Conservation (phyloP, 2,329 filamentous ascomycete genomes). For the Hypoxylon sp. region DNA sequence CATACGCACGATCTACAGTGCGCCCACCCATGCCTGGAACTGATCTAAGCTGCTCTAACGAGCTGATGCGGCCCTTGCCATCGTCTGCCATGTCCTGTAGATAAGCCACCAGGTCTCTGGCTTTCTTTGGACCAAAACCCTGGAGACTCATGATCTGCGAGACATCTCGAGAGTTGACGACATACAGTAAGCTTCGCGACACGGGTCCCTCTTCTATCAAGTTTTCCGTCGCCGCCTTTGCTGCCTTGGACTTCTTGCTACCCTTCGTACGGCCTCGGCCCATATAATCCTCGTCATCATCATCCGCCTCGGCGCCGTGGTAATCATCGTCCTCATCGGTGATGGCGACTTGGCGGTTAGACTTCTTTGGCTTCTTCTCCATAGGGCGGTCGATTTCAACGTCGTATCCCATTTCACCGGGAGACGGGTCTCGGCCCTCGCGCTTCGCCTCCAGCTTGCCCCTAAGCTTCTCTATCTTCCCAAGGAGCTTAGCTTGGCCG, state of each 20-base stretch:
- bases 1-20: constrained; percentile 65
- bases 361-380: constrained; percentile 44
- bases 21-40: constrained; percentile 66
- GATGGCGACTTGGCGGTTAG: constrained; percentile 49
- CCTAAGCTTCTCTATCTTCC: constrained; percentile 72
- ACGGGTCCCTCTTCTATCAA: constrained; percentile 45
- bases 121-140: constrained; percentile 78
- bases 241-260: constrained; percentile 38
- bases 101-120: constrained; percentile 66
- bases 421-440: constrained; percentile 18
- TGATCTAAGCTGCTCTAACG: constrained; percentile 59
- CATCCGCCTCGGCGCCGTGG: constrained; percentile 54
- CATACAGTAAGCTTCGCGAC: constrained; percentile 68
- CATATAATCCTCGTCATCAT: constrained; percentile 45
- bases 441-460: constrained; percentile 56
- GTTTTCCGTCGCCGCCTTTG: constrained; percentile 11
- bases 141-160: constrained; percentile 71
- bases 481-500: constrained; percentile 77
- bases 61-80: constrained; percentile 55
- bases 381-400: constrained; percentile 10
- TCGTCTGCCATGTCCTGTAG: constrained; percentile 56
- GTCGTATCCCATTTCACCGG: constrained; percentile 21
- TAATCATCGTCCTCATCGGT: constrained; percentile 53
- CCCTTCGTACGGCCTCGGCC: constrained; percentile 36
- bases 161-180: constrained; percentile 78